These are phyloP conservation scores for Ceratorhiza oryzae-sativae DNA, from an alignment of 1,284 basidiomycete species.

Conservation along the genomic window DNA sequence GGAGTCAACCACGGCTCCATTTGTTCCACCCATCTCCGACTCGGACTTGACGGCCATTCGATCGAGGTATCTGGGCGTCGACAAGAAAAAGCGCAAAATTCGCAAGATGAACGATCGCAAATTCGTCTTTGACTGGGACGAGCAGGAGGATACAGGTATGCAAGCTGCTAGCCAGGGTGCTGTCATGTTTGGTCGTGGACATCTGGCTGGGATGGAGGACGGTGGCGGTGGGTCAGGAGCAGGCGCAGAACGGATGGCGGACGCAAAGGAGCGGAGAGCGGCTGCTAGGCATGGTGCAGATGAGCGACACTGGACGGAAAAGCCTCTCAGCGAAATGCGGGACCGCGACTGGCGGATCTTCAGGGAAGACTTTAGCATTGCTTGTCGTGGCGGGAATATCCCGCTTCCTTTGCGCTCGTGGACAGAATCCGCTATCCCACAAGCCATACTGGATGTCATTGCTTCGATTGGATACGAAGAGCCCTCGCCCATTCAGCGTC, in stretches of 20 bases:
- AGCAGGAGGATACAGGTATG: slow-evolving; percentile 85
- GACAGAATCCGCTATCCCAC: slow-evolving; percentile 87
- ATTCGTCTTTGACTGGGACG: slow-evolving; percentile 99
- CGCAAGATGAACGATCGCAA: slow-evolving; percentile 94
- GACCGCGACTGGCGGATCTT: slow-evolving; percentile 99
- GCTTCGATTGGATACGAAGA: slow-evolving; percentile 95
- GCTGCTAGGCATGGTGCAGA: slow-evolving; percentile 85
- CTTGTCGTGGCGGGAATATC: slow-evolving; percentile 89
- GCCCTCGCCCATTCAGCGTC: slow-evolving; percentile 94
- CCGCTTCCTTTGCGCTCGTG: slow-evolving; percentile 92
- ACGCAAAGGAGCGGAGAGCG: slow-evolving; percentile 79
- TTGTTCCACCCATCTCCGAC: slow-evolving; percentile 75
- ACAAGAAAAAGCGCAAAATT: slow-evolving; percentile 91
- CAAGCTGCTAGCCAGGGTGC: slow-evolving; percentile 75
- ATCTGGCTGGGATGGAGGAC: slow-evolving; percentile 86
- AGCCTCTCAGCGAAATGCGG: slow-evolving; percentile 91
- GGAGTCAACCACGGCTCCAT: slow-evolving; percentile 53
- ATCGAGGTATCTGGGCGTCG: slow-evolving; percentile 88
- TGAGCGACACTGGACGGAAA: slow-evolving; percentile 98
- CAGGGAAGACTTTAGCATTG: slow-evolving; percentile 97
- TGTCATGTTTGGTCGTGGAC: slow-evolving; percentile 84
- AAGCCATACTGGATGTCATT: slow-evolving; percentile 80
- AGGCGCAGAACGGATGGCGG: slow-evolving; percentile 57
- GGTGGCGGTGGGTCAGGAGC: slow-evolving; percentile 55
- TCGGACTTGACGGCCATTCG: slow-evolving; percentile 79